phyloP scores from a whole-genome alignment of 2,329 filamentous ascomycete species.

The Ampelomyces quisqualis region DNA sequence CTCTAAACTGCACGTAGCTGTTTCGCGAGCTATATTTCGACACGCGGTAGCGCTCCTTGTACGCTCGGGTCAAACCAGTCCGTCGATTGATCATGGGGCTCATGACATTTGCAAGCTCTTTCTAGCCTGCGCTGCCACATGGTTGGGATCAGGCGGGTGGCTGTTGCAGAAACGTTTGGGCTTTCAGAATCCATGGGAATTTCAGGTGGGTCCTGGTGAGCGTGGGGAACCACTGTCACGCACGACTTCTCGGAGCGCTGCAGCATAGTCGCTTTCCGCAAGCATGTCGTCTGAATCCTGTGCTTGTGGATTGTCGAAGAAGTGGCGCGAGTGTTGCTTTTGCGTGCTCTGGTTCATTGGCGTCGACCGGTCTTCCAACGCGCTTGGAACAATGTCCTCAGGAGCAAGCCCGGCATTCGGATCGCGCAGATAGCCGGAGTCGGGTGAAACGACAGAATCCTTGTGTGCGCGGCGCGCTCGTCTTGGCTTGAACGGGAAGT shows the following conservation, averaged over 20 bases:
- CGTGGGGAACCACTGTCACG: conserved; percentile 11
- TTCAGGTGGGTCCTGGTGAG: too few species aligned
- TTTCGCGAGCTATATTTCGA: too few species aligned
- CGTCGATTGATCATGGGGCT: too few species aligned
- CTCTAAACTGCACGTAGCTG: too few species aligned
- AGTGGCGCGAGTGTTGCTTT: conserved; percentile 22
- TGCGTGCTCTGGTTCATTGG: conserved; percentile 13
- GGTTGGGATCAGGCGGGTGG: too few species aligned
- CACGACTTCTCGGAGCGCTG: conserved; percentile 32
- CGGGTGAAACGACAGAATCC: conserved; percentile 28
- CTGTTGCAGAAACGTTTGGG: too few species aligned
- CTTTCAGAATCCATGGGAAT: too few species aligned
- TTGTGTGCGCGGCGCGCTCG: conserved; percentile 24
- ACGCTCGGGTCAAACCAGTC: too few species aligned
- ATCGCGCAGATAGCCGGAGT: conserved; percentile 13
- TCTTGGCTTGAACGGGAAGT: conserved; percentile 29
- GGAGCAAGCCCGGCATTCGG: conserved; percentile 21
- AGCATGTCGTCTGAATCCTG: conserved; percentile 20
- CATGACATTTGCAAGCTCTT: too few species aligned
- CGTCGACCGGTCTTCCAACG: conserved; percentile 22
- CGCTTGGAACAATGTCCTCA: conserved; percentile 36
- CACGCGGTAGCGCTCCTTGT: too few species aligned
- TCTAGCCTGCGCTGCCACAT: too few species aligned
- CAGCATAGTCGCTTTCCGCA: conserved; percentile 32
- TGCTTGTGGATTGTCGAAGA: conserved; percentile 19